A percentile compares a stretch with the other conserved stretches of the same genome.
phyloP scores from a whole-genome alignment of 164 flowering plant genomes.

The Berberis vulgaris region DNA sequence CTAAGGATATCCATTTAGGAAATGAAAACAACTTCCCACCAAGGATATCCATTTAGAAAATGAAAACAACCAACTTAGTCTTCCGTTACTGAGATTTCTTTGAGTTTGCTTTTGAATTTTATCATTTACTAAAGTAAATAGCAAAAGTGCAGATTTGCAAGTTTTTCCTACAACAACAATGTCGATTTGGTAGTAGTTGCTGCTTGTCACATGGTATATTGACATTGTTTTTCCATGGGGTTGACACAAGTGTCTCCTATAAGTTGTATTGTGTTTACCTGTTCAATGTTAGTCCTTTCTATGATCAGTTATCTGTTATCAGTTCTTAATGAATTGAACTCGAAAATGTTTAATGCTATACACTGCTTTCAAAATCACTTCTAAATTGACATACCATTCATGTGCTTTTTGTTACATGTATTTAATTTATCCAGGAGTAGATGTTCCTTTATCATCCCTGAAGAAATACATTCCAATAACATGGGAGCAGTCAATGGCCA shows the following conservation, averaged over 20 bases:
- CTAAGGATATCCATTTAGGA: no score
- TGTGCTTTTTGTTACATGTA: background rate
- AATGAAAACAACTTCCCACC: no score
- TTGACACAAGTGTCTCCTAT: background rate
- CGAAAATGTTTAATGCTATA: no score
- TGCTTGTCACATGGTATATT: constrained; percentile 98
- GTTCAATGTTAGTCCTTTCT: background rate
- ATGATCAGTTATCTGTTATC: background rate
- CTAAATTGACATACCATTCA: no score
- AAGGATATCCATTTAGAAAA: no score
- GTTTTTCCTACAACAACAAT: constrained; percentile 93
- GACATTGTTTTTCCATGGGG: constrained; percentile 2
- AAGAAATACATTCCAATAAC: constrained; percentile 50
- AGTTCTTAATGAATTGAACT: background rate
- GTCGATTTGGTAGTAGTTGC: constrained; percentile 93
- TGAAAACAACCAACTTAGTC: no score
- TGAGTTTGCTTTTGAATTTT: background rate
- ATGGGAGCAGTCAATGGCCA: constrained; percentile 66
- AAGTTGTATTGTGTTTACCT: background rate
- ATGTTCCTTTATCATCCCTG: constrained; percentile 58
- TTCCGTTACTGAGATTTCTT: no score
- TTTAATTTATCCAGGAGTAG: constrained; percentile 40
- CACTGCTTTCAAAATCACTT: no score
- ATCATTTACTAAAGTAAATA: constrained; percentile 41
- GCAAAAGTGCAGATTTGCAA: constrained; percentile 95